A percentile compares a stretch with the other conserved stretches of the same genome.
phyloP scores from a whole-genome alignment of 768 basidiomycete genomes.

The Rhodotorula graminis region DNA sequence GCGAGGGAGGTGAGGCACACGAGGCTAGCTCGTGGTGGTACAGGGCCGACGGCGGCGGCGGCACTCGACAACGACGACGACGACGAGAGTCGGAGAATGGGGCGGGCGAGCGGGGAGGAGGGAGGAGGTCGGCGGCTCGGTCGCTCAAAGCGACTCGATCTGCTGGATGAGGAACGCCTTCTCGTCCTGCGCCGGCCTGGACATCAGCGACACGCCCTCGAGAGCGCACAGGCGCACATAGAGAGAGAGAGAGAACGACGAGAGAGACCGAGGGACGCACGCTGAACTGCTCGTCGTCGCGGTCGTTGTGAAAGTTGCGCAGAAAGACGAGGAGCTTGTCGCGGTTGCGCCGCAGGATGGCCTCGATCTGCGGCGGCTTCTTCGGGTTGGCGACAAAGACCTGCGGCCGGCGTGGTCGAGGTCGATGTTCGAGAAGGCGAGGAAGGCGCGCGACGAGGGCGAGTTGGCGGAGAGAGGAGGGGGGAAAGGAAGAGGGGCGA shows the following conservation, averaged over 20 bases:
- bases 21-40: no score
- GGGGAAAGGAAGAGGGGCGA: no score
- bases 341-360: slow-evolving; percentile 84
- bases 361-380: slow-evolving; percentile 92
- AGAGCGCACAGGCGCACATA: no score
- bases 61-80: no score
- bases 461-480: no score
- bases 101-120: not conserved
- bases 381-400: slow-evolving; percentile 99
- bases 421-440: no score
- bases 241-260: not conserved
- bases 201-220: no score
- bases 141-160: slow-evolving; percentile 27
- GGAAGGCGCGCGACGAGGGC: no score
- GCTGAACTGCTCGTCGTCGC: slow-evolving; percentile 96
- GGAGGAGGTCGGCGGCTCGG: no score
- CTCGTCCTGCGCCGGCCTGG: slow-evolving; percentile 16
- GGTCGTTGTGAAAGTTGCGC: slow-evolving; percentile 93
- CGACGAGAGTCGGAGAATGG: no score
- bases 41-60: no score
- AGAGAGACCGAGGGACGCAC: slow-evolving; percentile 46
- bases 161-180: slow-evolving; percentile 34
- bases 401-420: slow-evolving; percentile 47
- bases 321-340: slow-evolving; percentile 86
- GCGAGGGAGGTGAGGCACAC: no score